These are phyloP conservation scores for Coemansia sp. DNA, from an alignment of 192 early-diverging fungal genomes.

Conservation along the genomic window DNA sequence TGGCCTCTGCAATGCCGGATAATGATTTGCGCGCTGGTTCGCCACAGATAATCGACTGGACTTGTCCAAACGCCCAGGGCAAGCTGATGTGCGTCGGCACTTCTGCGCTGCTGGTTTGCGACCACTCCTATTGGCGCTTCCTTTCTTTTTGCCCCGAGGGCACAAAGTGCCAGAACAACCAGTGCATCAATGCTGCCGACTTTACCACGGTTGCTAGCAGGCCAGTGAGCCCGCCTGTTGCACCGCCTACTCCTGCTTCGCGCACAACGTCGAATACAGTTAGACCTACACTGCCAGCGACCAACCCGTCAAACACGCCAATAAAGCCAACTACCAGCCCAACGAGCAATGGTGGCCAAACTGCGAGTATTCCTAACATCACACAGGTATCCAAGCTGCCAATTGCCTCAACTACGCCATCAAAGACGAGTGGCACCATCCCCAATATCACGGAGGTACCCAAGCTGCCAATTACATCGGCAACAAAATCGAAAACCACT, in stretches of 20 bases:
- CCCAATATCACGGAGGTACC: neutral
- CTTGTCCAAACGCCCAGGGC: neutral
- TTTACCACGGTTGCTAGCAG: neutral
- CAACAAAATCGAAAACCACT: neutral
- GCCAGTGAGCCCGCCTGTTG: neutral
- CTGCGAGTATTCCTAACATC: too few species aligned
- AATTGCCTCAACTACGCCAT: too few species aligned
- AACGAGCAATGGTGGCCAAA: too few species aligned
- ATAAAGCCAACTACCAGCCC: too few species aligned
- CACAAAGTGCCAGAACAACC: neutral
- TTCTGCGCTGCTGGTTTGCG: neutral
- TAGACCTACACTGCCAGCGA: too few species aligned
- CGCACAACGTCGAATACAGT: neutral
- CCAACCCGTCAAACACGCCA: neutral
- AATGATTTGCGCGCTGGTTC: neutral
- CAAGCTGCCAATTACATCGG: neutral
- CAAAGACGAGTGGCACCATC: neutral
- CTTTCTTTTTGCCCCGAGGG: conserved; percentile 3
- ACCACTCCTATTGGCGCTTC: neutral
- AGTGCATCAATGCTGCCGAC: neutral
- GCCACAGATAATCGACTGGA: neutral
- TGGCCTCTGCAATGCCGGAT: neutral
- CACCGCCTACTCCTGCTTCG: neutral
- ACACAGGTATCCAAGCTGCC: too few species aligned
- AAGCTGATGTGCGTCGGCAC: neutral